Percentiles rank a stretch among this genome's conserved stretches.
Evolutionary conservation across 306 rosid genomes (phyloP).

Genomic region (Quercus cerris): DNA sequence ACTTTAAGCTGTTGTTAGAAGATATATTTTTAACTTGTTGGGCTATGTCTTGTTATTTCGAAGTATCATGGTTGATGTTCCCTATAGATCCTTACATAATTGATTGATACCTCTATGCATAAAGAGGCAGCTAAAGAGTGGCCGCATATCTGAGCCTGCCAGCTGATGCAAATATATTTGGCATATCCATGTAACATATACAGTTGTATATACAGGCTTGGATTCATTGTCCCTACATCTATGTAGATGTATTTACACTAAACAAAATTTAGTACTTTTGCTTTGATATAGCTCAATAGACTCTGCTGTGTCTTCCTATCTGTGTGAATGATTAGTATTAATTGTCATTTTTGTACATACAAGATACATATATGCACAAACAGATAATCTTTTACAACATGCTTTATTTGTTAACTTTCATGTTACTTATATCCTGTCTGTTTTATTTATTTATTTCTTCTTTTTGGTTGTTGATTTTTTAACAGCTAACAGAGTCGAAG

Average conservation of each 20-base stretch:
- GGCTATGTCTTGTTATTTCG: not conserved
- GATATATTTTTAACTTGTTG: conserved; percentile 1
- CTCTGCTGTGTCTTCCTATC: too few species aligned
- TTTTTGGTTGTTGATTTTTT: not conserved
- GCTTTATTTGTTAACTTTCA: conserved; percentile 1
- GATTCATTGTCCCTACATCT: not conserved
- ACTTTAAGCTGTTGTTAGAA: not conserved
- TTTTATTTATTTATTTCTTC: not conserved
- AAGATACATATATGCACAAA: not conserved
- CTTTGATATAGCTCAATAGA: too few species aligned
- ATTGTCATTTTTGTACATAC: not conserved
- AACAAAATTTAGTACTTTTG: not conserved
- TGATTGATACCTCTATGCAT: not conserved
- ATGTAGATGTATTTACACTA: not conserved
- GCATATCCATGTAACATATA: not conserved
- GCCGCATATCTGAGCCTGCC: not conserved
- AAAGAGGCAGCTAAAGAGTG: not conserved
- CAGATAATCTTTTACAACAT: not conserved
- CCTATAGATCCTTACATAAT: not conserved
- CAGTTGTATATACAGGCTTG: not conserved
- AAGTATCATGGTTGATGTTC: not conserved
- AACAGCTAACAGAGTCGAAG: conserved; percentile 69
- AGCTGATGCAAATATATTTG: not conserved
- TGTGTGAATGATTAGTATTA: not conserved
- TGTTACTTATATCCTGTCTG: conserved; percentile 9